Conservation (phyloP, 164 flowering plant genomes). For the Umbilicus rupestris region DNA sequence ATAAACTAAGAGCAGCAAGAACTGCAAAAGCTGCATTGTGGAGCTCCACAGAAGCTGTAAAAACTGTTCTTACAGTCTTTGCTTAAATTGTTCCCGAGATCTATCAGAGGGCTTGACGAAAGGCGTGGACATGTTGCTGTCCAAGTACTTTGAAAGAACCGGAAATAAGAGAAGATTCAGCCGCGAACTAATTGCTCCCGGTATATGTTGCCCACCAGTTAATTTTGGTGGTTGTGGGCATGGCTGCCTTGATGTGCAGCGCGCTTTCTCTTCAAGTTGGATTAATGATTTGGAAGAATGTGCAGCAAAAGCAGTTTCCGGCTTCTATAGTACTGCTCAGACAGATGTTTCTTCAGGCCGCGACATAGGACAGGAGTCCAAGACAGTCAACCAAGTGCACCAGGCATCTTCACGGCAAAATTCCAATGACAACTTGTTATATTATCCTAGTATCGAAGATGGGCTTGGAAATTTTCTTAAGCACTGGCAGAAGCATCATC, state of each 20-base stretch:
- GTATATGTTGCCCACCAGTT: conserved; percentile 63
- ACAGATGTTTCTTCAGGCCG: conserved; percentile 27
- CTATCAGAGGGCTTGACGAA: conserved; percentile 23
- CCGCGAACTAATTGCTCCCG: not conserved
- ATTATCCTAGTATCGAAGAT: conserved; percentile 47
- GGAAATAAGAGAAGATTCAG: not conserved
- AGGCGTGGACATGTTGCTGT: conserved; percentile 12
- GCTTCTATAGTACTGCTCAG: conserved; percentile 17
- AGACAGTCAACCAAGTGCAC: conserved; percentile 23
- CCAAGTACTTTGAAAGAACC: conserved; percentile 17
- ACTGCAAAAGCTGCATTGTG: conserved; percentile 45
- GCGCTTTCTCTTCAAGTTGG: conserved; percentile 43
- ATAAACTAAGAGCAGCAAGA: conserved; percentile 36
- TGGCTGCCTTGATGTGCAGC: conserved; percentile 31
- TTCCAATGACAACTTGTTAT: conserved; percentile 47
- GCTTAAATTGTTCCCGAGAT: conserved; percentile 59
- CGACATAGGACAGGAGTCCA: conserved; percentile 12
- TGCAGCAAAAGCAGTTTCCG: conserved; percentile 36
- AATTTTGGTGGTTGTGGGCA: conserved; percentile 63
- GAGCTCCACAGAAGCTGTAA: conserved; percentile 70
- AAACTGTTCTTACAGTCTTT: conserved; percentile 58
- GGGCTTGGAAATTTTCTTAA: conserved; percentile 56
- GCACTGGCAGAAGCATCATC: conserved; percentile 79
- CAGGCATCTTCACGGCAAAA: conserved; percentile 49
- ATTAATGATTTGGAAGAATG: conserved; percentile 29